Evolutionary conservation across 2,329 filamentous ascomycete genomes (phyloP), one percentile per base, ranked within the genome.

Genomic region (Neonectria ditissima): DNA sequence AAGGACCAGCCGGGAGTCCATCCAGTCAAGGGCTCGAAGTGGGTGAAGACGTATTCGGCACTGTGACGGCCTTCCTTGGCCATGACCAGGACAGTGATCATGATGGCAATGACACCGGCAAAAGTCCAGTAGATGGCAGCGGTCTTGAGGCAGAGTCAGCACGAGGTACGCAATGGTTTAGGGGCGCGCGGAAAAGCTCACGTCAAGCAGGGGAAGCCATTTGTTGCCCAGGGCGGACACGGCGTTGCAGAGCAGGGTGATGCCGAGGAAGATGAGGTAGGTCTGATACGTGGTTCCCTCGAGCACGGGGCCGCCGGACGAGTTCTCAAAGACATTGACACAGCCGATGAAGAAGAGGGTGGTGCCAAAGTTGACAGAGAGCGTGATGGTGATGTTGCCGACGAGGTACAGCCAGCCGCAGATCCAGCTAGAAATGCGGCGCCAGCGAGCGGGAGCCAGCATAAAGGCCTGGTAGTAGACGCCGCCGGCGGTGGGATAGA

Each of bases 331-430:
- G 37, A 88, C 83, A 62, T 87, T 86, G 76, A 88, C 74, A 72
- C 84, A 86, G 14, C 80, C 83, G 59, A 86, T 81, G 62, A 87
- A 77, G 76, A 88, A 85, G 68, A 93, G 87, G 0, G 89, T 91
- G 4, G 92, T 93, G 7, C 91, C 92, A 72, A 93, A 94, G 81
- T 92, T 92, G 75, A 93, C 91, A n/a, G 91, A 87, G n/a, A 93
- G 82, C 0, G 91, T 93, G 70, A 94, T 94, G 69, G 90, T 93
- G 76, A 93, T 90, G 79, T 94, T 94, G 62, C 92, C 92, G 55
- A 93, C 88, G 18, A 92, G 86, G 75, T 92, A 94, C 22, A 90
- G 82, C 91, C 91, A 94, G 64, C 91, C 91, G 68, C 89, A 91
- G 65, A 92, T 87, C 87, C 89, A 93, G 32, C 89, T 89, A 16